phyloP scores from a whole-genome alignment of 495 filamentous ascomycete genomes.

The Baudoinia panamericana region DNA sequence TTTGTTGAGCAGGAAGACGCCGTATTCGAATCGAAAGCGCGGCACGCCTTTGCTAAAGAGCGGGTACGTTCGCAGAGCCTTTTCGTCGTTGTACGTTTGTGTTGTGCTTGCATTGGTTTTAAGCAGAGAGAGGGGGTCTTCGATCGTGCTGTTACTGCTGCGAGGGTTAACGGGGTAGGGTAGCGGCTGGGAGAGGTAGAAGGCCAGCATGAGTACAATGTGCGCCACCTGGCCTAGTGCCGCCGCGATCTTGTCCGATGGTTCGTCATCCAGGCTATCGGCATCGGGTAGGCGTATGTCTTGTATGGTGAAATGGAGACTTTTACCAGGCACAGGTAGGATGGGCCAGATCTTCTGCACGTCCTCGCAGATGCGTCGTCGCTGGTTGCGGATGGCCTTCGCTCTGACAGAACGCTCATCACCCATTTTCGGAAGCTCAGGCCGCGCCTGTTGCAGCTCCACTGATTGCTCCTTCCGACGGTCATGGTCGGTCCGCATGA shows the following conservation, averaged over 20 bases:
- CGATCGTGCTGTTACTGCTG: conserved; percentile 61
- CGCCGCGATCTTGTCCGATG: conserved; percentile 57
- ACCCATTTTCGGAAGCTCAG: conserved; percentile 30
- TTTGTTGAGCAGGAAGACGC: conserved; percentile 85
- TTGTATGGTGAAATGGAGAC: conserved; percentile 67
- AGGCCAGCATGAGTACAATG: conserved; percentile 60
- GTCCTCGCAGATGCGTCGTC: conserved; percentile 75
- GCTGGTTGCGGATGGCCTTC: conserved; percentile 49
- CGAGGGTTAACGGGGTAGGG: conserved; percentile 67
- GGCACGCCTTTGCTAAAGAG: conserved; percentile 65
- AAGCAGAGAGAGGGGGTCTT: conserved; percentile 58
- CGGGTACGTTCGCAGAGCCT: conserved; percentile 34
- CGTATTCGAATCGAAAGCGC: conserved; percentile 85
- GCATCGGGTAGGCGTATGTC: conserved; percentile 66
- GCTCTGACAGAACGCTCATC: conserved; percentile 46
- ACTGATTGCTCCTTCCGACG: background rate
- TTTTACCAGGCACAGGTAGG: conserved; percentile 44
- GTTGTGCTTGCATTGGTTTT: conserved; percentile 14
- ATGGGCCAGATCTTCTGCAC: conserved; percentile 68
- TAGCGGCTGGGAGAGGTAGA: conserved; percentile 65
- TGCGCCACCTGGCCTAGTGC: conserved; percentile 75
- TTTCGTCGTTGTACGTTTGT: conserved; percentile 3
- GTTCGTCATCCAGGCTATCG: conserved; percentile 46
- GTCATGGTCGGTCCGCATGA: conserved; percentile 40
- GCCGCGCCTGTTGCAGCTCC: background rate